Base-by-base conservation (phyloP, 768 basidiomycete species). In the Trametes cingulata region DNA sequence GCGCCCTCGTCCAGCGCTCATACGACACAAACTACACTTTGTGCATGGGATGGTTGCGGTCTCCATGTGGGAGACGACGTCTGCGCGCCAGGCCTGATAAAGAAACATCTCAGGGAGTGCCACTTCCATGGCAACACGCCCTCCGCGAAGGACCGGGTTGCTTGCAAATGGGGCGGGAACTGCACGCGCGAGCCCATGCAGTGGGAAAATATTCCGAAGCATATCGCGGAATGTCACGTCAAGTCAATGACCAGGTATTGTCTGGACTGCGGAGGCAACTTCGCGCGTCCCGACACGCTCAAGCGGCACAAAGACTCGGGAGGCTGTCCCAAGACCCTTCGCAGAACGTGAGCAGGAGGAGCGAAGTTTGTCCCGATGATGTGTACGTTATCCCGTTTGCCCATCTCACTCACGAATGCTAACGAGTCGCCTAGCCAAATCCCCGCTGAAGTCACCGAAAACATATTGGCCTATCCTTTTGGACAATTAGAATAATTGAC, bases 121-220 rank as follows among this genome's bases (percentile, higher is more conserved):
- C 65, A 66, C 41, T 53, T 58, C 33, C 2, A 2, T 10, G 47
- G 56, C 8, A 12, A 12, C 22, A 24, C 39, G 7, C 56, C 50
- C 20, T 9, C 50, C n/a, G 10, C 40, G 41, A 42, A 53, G 41
- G 33, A 19, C 15, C n/a, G 10, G 15, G 6, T 52, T 2, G 10
- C 8, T 3, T 66, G 65, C 59, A 22, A 4, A 8, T 66, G 65
- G 65, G 58, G 61, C 10, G 20, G 14, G 12, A n/a, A 15, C 6
- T 66, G 65, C 41, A 35, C 40, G 24, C 25, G 57, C 43, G 57
- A 61, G 24, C 24, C 47, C 25, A 66, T 66, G 61, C 59, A 60
- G 15, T 63, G 55, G 48, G 61, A 66, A 46, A 66, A 60, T 48
- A 39, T 66, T 3, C 52, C 59, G 14, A 66, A 66, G 46, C 65